Percentiles rank a stretch among this genome's conserved stretches.
Evolutionary conservation across 495 filamentous ascomycete genomes (phyloP).

Genomic region (Neurospora sp.): DNA sequence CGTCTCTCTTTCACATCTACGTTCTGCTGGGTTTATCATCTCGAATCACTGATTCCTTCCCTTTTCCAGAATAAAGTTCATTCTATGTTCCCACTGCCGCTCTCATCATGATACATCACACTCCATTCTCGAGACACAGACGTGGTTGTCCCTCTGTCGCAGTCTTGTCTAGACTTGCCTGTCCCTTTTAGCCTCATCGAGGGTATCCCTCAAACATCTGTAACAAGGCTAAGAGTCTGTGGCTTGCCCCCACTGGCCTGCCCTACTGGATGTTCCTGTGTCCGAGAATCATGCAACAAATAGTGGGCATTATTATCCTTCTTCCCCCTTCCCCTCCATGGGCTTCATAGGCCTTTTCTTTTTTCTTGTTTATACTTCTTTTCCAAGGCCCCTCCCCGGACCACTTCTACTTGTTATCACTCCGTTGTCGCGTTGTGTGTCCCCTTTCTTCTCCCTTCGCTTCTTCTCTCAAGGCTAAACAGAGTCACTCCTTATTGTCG

Average conservation of each 20-base stretch:
- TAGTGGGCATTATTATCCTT: constrained; percentile 27
- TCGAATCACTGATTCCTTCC: background rate
- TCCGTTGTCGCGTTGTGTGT: constrained; percentile 39
- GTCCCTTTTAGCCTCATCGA: constrained; percentile 9
- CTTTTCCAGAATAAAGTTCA: constrained; percentile 8
- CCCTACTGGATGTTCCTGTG: constrained; percentile 25
- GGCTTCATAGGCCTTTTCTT: constrained; percentile 14
- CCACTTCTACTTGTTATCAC: constrained; percentile 30
- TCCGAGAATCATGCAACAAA: constrained; percentile 26
- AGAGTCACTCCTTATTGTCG: constrained; percentile 42
- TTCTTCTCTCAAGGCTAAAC: constrained; percentile 38
- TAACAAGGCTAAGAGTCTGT: constrained; percentile 27
- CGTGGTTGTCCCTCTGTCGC: constrained; percentile 2
- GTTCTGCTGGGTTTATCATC: background rate
- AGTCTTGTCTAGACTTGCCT: background rate
- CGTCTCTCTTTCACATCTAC: background rate
- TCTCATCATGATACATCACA: background rate
- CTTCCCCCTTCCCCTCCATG: constrained; percentile 18
- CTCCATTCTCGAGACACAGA: constrained; percentile 14
- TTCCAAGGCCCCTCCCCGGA: constrained; percentile 29
- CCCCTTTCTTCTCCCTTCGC: constrained; percentile 30
- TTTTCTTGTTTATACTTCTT: constrained; percentile 30
- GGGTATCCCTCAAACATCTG: constrained; percentile 26
- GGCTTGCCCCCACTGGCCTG: constrained; percentile 19
- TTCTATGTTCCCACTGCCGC: background rate